These are phyloP conservation scores for Saccharomycopsis phalli DNA, from an alignment of 1,139 yeast genomes.

Conservation along the genomic window DNA sequence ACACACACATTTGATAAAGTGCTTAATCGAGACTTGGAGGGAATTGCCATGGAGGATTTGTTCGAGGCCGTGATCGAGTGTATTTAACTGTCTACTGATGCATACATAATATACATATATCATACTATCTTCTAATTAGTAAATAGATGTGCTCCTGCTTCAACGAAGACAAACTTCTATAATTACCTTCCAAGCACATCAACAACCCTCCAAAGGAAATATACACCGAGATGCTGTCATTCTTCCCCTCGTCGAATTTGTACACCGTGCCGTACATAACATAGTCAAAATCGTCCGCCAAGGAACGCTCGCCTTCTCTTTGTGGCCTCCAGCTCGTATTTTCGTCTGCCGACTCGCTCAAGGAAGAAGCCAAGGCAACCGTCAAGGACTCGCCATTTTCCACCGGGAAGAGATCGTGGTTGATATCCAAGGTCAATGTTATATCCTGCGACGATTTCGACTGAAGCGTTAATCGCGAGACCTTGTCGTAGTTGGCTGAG, in stretches of 20 bases:
- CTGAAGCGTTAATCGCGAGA: conserved; percentile 78
- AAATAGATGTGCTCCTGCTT: conserved; percentile 93
- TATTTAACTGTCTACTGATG: conserved; percentile 1
- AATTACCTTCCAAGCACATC: conserved; percentile 91
- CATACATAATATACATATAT: neutral
- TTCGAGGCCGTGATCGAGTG: conserved; percentile 16
- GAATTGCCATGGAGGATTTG: conserved; percentile 18
- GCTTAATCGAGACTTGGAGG: conserved; percentile 11
- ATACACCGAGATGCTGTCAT: conserved; percentile 73
- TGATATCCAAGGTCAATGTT: conserved; percentile 81
- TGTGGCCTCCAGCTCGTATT: conserved; percentile 89
- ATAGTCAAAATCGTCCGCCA: conserved; percentile 96
- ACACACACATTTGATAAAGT: conserved; percentile 16
- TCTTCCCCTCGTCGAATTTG: conserved; percentile 84
- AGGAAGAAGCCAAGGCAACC: conserved; percentile 75
- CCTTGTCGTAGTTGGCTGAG: conserved; percentile 86
- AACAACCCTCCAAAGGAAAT: conserved; percentile 94
- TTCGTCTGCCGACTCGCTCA: conserved; percentile 45
- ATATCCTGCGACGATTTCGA: conserved; percentile 81
- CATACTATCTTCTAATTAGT: conserved; percentile 50
- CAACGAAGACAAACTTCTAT: conserved; percentile 77
- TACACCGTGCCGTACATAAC: conserved; percentile 98
- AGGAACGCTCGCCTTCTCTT: conserved; percentile 67
- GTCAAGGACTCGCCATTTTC: conserved; percentile 71
- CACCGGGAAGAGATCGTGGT: conserved; percentile 88